Evolutionary conservation across 495 filamentous ascomycete genomes (phyloP), one percentile per base, ranked within the genome.

Genomic region (Xylaria grammica): DNA sequence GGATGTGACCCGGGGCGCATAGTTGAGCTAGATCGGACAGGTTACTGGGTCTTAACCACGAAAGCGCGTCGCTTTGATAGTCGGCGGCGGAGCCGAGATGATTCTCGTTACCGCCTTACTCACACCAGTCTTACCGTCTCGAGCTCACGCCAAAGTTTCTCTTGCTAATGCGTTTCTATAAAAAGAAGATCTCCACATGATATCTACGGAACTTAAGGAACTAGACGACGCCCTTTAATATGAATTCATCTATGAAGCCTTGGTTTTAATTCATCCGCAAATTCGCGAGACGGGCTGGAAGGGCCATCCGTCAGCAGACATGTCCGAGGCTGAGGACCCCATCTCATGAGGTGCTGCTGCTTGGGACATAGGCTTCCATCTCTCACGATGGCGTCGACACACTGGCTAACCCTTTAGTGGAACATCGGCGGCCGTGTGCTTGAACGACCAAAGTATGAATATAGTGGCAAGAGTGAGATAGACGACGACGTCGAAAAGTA

Each of bases 231-330:
- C 72, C 58, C 64, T 63, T 77, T 77, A 81, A 82, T 82, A 74
- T 72, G 70, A 65, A 72, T 74, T 80, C 76, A 81, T 82, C 79
- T 82, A 82, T 79, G 74, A 53, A 72, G 42, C 38, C 55, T 52
- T 66, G 40, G 66, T 60, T 45, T 11, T 32, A 77, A 77, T 82
- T 82, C 78, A 81, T 68, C 78, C 79, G 79, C 69, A 81, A 79
- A 80, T 81, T 81, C 73, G 69, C 56, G 40, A 65, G 61, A 27
- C 59, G 71, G 72, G 69, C 69, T 68, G 71, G 67, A 74, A 64
- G 69, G 67, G 65, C 69, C 50, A 63, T 60, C n/a, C 57, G 58
- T 61, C 69, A 65, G 32, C 42, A 63, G 63, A 52, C 60, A 20
- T 60, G 50, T 38, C 65, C 67, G 27, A 40, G 51, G 48, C 67